phyloP scores from a whole-genome alignment of 2,329 filamentous ascomycete genomes.

The Fusarium acutatum region DNA sequence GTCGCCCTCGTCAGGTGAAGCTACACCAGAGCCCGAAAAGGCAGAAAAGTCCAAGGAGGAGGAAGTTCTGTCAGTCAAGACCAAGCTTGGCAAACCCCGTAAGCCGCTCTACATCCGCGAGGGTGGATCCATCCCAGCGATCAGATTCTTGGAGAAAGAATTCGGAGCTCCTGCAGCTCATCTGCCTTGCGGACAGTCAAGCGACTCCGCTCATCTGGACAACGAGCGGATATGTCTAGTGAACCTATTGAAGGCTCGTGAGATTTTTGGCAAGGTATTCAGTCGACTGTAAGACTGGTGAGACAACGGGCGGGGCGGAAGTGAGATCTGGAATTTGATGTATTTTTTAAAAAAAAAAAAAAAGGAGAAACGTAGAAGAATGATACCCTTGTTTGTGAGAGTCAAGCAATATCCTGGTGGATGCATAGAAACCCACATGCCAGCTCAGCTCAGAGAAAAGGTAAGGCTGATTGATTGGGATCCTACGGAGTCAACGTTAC shows the following conservation, averaged over 20 bases:
- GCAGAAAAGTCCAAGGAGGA: slow-evolving; percentile 31
- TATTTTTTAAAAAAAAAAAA: slow-evolving; percentile 2
- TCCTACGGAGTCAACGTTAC: not conserved
- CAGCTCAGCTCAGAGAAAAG: not conserved
- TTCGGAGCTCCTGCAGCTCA: slow-evolving; percentile 92
- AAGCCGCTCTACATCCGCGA: slow-evolving; percentile 94
- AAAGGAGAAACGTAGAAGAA: slow-evolving; percentile 10
- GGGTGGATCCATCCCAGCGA: slow-evolving; percentile 93
- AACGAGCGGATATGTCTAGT: slow-evolving; percentile 90
- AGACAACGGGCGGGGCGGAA: not conserved
- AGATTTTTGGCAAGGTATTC: slow-evolving; percentile 92
- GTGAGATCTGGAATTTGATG: slow-evolving; percentile 1
- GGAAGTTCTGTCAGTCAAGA: slow-evolving; percentile 30
- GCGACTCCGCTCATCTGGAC: slow-evolving; percentile 91
- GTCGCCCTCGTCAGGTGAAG: slow-evolving; percentile 13
- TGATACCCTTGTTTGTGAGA: slow-evolving; percentile 26
- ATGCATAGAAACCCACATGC: not conserved
- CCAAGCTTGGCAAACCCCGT: slow-evolving; percentile 47
- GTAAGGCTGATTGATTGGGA: not conserved
- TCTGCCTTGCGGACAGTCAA: slow-evolving; percentile 92
- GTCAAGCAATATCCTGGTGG: not conserved
- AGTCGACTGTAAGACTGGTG: slow-evolving; percentile 64
- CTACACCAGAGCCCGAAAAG: not conserved
- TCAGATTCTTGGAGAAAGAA: slow-evolving; percentile 93
- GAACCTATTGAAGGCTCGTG: slow-evolving; percentile 89